Evolutionary conservation across 208 protist genomes (phyloP), one percentile per base, ranked within the genome.

Genomic region (Angomonas desouzai): DNA sequence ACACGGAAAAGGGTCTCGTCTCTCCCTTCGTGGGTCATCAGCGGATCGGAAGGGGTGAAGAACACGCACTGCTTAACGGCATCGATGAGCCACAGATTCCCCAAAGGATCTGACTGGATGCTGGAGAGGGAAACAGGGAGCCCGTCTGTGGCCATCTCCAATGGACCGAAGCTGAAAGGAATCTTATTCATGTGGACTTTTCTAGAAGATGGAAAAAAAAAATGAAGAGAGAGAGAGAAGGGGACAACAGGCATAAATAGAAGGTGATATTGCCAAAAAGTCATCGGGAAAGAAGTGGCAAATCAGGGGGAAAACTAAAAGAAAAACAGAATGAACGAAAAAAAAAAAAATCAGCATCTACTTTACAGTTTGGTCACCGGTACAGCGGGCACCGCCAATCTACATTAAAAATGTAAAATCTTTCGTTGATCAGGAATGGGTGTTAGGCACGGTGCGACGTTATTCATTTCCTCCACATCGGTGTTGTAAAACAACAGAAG

Each of bases 401-500:
- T n/a, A n/a, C n/a, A n/a, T 40, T 51, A 51, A 23, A 51, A 51
- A 51, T 51, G 45, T 23, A 51, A 23, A 51, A 51, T 51, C 4
- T 23, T 27, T 23, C 45, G 45, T 51, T 51, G 18, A 27, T 13
- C n/a, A 23, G 20, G 45, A 51, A 23, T 16, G 6, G 45, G 45
- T 16, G 45, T 51, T 4, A 51, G 45, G 20, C 18, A 27, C 18
- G 10, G 3, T 23, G 18, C 45, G 3, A 51, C 45, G 6, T 22
- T 6, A 16, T 51, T 51, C 6, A 51, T 57, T 6, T 57, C 66
- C 20, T 56, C 65, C 13, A 75, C 77, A 0, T 68, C 68, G 28
- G 69, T 59, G 57, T 47, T 71, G 62, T 91, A 92, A 38, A 79
- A 80, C 9, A 85, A 53, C 34, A 81, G 76, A 27, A 94, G 64